phyloP scores from a whole-genome alignment of 352 stramenopile species.

The Pythium phragmitis region DNA sequence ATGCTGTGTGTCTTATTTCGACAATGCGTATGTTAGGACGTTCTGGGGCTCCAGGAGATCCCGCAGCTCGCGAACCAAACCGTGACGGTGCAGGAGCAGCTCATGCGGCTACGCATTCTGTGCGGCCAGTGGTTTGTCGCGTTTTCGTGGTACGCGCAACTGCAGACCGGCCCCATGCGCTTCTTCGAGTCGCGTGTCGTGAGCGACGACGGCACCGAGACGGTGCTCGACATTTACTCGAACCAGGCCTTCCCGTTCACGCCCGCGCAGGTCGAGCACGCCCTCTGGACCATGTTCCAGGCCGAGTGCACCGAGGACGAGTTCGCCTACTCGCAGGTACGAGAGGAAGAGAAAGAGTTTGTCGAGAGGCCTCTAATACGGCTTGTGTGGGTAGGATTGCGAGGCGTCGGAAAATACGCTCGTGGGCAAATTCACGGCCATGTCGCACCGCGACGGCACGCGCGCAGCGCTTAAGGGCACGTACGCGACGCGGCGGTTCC shows the following conservation, averaged over 20 bases:
- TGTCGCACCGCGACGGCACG: neutral
- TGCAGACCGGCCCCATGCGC: neutral
- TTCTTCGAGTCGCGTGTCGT: slow-evolving; percentile 11
- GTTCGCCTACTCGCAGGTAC: slow-evolving; percentile 11
- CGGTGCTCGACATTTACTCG: slow-evolving; percentile 10
- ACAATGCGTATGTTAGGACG: slow-evolving; percentile 1
- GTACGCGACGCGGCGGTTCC: neutral
- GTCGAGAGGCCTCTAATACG: neutral
- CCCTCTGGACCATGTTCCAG: slow-evolving; percentile 4
- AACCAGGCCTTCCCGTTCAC: slow-evolving; percentile 12
- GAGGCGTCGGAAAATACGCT: slow-evolving; percentile 4
- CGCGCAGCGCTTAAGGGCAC: slow-evolving; percentile 5
- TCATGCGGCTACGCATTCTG: slow-evolving; percentile 3
- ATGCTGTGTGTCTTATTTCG: neutral
- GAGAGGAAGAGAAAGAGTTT: neutral
- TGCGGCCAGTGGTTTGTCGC: slow-evolving; percentile 16
- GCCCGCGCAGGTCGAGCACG: slow-evolving; percentile 4
- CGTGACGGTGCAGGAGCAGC: slow-evolving; percentile 1
- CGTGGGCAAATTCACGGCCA: neutral
- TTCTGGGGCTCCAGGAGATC: neutral
- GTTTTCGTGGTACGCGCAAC: slow-evolving; percentile 6
- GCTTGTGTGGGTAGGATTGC: neutral
- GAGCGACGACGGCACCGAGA: slow-evolving; percentile 10
- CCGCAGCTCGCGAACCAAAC: neutral
- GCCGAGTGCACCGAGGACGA: slow-evolving; percentile 3